phyloP scores from a whole-genome alignment of 768 basidiomycete species.

The Mycena pura region DNA sequence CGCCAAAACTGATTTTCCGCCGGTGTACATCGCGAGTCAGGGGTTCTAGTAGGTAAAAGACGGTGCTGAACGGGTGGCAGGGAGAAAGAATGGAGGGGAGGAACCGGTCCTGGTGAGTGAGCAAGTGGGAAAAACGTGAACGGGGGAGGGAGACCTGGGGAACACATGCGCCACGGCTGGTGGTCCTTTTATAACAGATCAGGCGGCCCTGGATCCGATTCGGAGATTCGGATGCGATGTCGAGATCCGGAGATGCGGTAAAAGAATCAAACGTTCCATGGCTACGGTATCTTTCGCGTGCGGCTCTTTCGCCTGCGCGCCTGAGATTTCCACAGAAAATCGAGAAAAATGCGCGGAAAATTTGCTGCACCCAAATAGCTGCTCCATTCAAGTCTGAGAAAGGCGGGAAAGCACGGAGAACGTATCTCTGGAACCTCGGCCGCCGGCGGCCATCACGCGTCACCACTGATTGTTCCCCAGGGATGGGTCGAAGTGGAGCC shows the following conservation, averaged over 20 bases:
- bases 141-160: conserved; percentile 15
- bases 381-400: too few relatives aligned
- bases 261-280: conserved; percentile 7
- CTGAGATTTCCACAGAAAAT: too few relatives aligned
- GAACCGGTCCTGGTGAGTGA: conserved; percentile 26
- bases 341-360: too few relatives aligned
- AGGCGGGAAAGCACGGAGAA: too few relatives aligned
- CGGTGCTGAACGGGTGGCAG: background rate
- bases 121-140: conserved; percentile 1
- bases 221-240: conserved; percentile 24
- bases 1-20: conserved; percentile 24
- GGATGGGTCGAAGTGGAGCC: too few relatives aligned
- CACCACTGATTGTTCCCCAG: conserved; percentile 3
- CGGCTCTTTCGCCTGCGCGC: too few relatives aligned
- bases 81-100: conserved; percentile 16
- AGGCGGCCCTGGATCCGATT: conserved; percentile 1
- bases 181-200: background rate
- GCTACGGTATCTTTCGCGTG: conserved; percentile 14
- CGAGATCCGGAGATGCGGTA: conserved; percentile 14
- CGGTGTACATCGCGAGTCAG: conserved; percentile 21
- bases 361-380: too few relatives aligned
- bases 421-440: too few relatives aligned
- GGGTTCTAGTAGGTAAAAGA: background rate
- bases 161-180: background rate
- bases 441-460: too few relatives aligned